These are phyloP conservation scores for Gaultheria prostrata DNA, from an alignment of 148 eudicot genomes.

Conservation along the genomic window DNA sequence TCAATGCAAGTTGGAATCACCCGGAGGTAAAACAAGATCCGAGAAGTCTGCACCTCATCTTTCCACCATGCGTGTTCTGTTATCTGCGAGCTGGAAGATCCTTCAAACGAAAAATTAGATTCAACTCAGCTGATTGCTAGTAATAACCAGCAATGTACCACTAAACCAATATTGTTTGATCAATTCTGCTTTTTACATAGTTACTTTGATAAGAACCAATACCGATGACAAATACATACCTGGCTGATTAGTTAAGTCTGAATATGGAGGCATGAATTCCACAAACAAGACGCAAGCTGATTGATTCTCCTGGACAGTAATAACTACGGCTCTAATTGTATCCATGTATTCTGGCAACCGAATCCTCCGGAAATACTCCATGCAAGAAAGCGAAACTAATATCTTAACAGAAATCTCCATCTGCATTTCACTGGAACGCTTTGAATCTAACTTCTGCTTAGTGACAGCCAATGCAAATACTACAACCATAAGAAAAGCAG, in stretches of 20 bases:
- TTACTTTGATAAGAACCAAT: neutral
- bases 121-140: neutral
- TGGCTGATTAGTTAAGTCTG: constrained; percentile 54
- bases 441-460: constrained; percentile 53
- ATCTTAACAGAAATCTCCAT: constrained; percentile 58
- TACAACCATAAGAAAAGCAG: constrained; percentile 91
- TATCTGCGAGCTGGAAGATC: constrained; percentile 33
- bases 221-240: constrained; percentile 50
- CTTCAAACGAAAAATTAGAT: constrained; percentile 35
- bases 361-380: constrained; percentile 87
- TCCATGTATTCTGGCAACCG: constrained; percentile 88
- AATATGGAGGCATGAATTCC: constrained; percentile 77
- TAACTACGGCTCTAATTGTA: constrained; percentile 59
- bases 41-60: constrained; percentile 90
- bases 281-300: constrained; percentile 67
- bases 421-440: constrained; percentile 39
- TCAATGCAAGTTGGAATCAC: constrained; percentile 80
- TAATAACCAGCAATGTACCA: neutral
- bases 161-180: neutral
- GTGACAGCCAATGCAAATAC: constrained; percentile 87
- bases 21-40: constrained; percentile 78
- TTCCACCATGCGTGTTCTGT: constrained; percentile 59
- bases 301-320: constrained; percentile 63
- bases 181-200: neutral
- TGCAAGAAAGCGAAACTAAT: constrained; percentile 76